These are phyloP conservation scores for Claviceps arundinis DNA, from an alignment of 2,329 filamentous ascomycete genomes.

Conservation along the genomic window DNA sequence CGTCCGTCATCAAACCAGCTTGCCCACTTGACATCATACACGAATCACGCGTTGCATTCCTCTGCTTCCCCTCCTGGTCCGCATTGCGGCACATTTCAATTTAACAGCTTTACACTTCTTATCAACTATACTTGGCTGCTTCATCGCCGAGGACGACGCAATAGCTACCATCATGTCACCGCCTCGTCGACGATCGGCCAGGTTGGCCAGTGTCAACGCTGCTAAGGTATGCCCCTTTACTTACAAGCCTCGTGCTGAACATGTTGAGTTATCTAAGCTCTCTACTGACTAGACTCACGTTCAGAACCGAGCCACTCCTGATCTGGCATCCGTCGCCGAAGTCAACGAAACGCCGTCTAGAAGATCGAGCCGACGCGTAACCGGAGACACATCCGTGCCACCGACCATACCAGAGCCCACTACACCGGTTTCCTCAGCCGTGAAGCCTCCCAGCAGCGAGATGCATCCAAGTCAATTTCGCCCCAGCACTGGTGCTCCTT, in stretches of 20 bases:
- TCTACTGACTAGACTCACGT: slow-evolving; percentile 3
- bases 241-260: neutral
- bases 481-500: slow-evolving; percentile 59
- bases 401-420: slow-evolving; percentile 25
- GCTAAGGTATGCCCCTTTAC: slow-evolving; percentile 21
- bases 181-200: slow-evolving; percentile 31
- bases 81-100: slow-evolving; percentile 1
- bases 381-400: slow-evolving; percentile 14
- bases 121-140: neutral
- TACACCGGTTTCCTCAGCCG: slow-evolving; percentile 52
- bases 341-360: slow-evolving; percentile 24
- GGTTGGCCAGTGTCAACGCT: slow-evolving; percentile 25
- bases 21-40: slow-evolving; percentile 8
- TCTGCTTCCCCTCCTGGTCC: slow-evolving; percentile 4
- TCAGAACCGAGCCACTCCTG: slow-evolving; percentile 19
- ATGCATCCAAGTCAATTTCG: slow-evolving; percentile 88
- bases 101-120: neutral
- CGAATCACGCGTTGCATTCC: slow-evolving; percentile 5
- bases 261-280: neutral
- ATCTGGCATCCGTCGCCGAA: slow-evolving; percentile 31
- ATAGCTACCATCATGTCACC: slow-evolving; percentile 21
- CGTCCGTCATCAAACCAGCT: neutral
- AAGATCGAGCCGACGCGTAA: slow-evolving; percentile 11
- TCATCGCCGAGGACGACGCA: neutral
- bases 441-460: slow-evolving; percentile 61